Percentiles rank a stretch among this genome's conserved stretches.
Conservation (phyloP, 73 alveolate genomes). For the Paraurostyla sp. region DNA sequence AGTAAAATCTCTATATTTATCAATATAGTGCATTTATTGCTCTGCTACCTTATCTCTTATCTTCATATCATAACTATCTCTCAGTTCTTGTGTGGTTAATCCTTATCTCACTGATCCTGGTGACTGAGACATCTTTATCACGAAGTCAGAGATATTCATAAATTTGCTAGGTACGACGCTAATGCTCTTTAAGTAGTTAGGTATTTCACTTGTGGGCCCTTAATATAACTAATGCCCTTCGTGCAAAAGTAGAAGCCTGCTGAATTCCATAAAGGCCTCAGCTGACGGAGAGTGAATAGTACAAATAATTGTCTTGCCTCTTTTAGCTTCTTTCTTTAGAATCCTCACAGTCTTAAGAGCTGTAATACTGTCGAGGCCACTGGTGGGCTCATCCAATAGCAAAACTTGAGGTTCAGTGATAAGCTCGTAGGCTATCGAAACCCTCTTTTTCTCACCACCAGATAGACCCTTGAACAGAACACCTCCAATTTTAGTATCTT, state of each 20-base stretch:
- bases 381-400: constrained; percentile 57
- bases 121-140: neutral
- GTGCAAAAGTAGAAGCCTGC: constrained; percentile 59
- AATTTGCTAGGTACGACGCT: constrained; percentile 15
- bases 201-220: constrained; percentile 18
- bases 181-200: constrained; percentile 9
- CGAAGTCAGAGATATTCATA: neutral
- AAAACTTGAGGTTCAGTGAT: neutral
- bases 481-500: constrained; percentile 1
- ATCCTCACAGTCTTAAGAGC: constrained; percentile 54
- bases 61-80: neutral
- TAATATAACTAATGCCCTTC: constrained; percentile 66
- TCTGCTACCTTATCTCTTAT: no score
- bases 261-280: constrained; percentile 56
- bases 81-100: neutral
- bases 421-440: neutral
- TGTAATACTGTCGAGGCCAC: constrained; percentile 70
- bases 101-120: neutral
- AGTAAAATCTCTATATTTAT: no score
- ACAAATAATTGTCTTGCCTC: constrained; percentile 57
- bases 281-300: constrained; percentile 75
- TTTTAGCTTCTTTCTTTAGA: constrained; percentile 56
- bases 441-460: neutral
- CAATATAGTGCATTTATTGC: no score
- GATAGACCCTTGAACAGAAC: neutral